phyloP scores from a whole-genome alignment of 73 alveolate genomes.

The Diophrys appendiculata region DNA sequence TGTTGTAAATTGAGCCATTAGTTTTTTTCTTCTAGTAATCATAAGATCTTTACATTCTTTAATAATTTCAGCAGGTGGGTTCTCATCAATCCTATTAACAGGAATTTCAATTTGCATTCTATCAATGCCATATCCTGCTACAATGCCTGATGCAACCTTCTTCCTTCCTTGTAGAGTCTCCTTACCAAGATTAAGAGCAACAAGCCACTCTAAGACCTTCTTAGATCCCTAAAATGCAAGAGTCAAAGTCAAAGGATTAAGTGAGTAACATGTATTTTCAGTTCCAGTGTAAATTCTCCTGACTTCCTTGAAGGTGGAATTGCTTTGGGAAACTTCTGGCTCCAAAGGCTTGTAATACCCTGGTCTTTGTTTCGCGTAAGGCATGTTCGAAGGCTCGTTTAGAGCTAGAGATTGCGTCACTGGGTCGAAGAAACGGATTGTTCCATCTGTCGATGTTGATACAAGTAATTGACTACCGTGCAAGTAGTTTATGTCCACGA shows the following conservation, averaged over 20 bases:
- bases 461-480: constrained; percentile 37
- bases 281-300: constrained; percentile 43
- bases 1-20: constrained; percentile 39
- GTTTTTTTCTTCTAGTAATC: constrained; percentile 7
- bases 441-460: constrained; percentile 28
- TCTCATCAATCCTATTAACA: constrained; percentile 42
- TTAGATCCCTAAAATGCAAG: not conserved
- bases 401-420: constrained; percentile 22
- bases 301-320: constrained; percentile 38
- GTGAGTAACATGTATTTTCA: constrained; percentile 36
- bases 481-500: constrained; percentile 45
- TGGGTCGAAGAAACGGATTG: constrained; percentile 60
- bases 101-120: constrained; percentile 56
- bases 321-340: constrained; percentile 32
- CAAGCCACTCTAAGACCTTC: constrained; percentile 46
- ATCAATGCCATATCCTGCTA: constrained; percentile 57
- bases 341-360: constrained; percentile 53
- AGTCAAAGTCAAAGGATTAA: constrained; percentile 20
- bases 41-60: constrained; percentile 47
- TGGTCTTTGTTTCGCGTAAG: constrained; percentile 49
- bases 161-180: constrained; percentile 18
- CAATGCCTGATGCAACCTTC: constrained; percentile 37
- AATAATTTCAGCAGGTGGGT: constrained; percentile 25
- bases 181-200: constrained; percentile 40
- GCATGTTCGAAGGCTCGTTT: constrained; percentile 56